phyloP scores from a whole-genome alignment of 148 eudicot genomes.

The Agrostemma githago region DNA sequence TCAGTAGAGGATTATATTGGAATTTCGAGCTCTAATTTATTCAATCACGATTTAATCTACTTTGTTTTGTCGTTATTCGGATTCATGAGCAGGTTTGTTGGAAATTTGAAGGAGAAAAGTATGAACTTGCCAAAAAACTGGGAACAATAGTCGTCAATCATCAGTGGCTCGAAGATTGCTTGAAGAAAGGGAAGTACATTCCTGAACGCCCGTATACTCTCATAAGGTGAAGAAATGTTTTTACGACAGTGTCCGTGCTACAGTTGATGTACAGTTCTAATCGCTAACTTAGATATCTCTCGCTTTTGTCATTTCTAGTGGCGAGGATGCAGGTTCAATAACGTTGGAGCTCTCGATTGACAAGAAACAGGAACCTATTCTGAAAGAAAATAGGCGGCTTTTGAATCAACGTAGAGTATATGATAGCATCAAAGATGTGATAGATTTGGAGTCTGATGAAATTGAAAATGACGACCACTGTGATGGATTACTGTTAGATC shows the following conservation, averaged over 20 bases:
- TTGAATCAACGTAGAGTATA: conserved; percentile 25
- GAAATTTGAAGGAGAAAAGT: conserved; percentile 75
- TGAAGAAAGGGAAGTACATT: conserved; percentile 57
- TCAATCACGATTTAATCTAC: neutral
- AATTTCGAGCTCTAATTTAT: neutral
- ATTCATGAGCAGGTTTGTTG: conserved; percentile 59
- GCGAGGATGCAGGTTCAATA: conserved; percentile 56
- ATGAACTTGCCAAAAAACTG: conserved; percentile 58
- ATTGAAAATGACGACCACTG: conserved; percentile 29
- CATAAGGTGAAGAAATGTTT: conserved; percentile 43
- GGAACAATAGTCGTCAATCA: conserved; percentile 63
- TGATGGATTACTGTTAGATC: conserved; percentile 36
- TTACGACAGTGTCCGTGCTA: too few species aligned
- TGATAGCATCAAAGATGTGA: conserved; percentile 27
- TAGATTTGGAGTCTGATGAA: conserved; percentile 45
- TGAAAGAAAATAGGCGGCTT: conserved; percentile 21
- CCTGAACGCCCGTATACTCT: conserved; percentile 53
- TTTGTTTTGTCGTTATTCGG: neutral
- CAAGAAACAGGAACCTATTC: conserved; percentile 17
- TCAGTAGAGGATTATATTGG: conserved; percentile 5
- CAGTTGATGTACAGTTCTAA: too few species aligned
- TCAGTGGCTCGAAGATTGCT: conserved; percentile 82
- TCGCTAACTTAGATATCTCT: too few species aligned
- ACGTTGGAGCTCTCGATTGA: conserved; percentile 25
- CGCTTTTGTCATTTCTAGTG: conserved; percentile 45